A percentile compares a stretch with the other conserved stretches of the same genome.
These are phyloP conservation scores for Cynanchum wilfordii DNA, from an alignment of 257 asterid genomes.

Conservation along the genomic window DNA sequence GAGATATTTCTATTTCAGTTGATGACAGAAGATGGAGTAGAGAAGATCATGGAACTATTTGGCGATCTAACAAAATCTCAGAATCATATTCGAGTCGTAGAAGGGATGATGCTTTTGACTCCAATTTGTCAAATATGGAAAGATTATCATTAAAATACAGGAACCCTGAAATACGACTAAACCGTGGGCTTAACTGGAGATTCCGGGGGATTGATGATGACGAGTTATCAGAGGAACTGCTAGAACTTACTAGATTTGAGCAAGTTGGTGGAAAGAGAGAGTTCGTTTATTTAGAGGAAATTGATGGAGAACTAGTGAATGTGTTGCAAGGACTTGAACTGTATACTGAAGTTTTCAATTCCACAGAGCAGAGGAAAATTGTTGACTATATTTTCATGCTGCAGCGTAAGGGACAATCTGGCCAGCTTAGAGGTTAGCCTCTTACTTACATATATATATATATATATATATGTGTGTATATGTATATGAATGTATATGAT, in stretches of 20 bases:
- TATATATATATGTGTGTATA: too few relatives aligned
- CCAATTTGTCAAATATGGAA: background rate
- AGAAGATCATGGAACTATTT: background rate
- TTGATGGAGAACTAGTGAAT: constrained; percentile 42
- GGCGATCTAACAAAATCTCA: background rate
- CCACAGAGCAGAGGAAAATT: constrained; percentile 67
- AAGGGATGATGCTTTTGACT: constrained; percentile 4
- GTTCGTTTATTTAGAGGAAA: constrained; percentile 45
- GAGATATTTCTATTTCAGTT: constrained; percentile 2
- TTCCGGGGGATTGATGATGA: background rate
- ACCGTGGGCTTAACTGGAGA: constrained; percentile 6
- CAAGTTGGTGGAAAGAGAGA: constrained; percentile 52
- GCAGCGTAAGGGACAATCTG: constrained; percentile 51
- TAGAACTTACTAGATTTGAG: constrained; percentile 44
- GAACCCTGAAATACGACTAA: background rate
- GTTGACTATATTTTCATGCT: constrained; percentile 48
- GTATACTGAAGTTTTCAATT: constrained; percentile 61
- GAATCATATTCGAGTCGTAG: constrained; percentile 5
- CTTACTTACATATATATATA: background rate
- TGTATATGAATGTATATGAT: too few relatives aligned
- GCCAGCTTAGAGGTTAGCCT: constrained; percentile 51
- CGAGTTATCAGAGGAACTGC: constrained; percentile 41
- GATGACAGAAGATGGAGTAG: background rate
- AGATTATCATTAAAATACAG: background rate
- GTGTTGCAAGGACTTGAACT: constrained; percentile 72